Percentiles rank a stretch among this genome's conserved stretches.
These are phyloP conservation scores for Dendrobium chrysotoxum DNA, from an alignment of 106 monocot genomes.

Conservation along the genomic window DNA sequence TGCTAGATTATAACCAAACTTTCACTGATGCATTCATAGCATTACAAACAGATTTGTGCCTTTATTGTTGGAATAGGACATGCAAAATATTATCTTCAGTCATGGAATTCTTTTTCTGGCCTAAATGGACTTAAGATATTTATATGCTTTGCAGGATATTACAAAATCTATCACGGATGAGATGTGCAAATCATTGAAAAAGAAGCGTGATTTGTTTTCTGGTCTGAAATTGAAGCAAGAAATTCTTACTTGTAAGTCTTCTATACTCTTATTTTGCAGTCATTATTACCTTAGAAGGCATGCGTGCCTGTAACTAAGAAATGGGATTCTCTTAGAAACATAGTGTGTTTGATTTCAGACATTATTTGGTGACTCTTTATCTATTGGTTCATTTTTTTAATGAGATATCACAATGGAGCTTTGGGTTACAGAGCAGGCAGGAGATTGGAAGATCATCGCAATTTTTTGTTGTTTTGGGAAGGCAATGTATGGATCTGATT, in stretches of 20 bases:
- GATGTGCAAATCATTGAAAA: constrained; percentile 59
- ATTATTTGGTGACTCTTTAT: background rate
- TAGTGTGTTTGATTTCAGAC: background rate
- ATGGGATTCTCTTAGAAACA: background rate
- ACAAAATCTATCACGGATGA: constrained; percentile 58
- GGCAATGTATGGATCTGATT: too few species aligned
- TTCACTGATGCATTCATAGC: background rate
- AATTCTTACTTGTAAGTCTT: constrained; percentile 68
- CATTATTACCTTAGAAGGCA: background rate
- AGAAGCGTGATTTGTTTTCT: constrained; percentile 67
- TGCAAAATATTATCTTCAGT: background rate
- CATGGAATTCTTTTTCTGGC: background rate
- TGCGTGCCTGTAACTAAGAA: background rate
- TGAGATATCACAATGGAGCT: background rate
- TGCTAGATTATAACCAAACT: background rate
- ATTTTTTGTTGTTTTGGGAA: too few species aligned
- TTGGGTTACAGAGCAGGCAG: background rate
- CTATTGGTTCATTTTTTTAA: background rate
- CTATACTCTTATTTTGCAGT: background rate
- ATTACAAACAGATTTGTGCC: background rate
- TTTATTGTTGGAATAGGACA: background rate
- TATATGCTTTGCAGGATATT: constrained; percentile 49
- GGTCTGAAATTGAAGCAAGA: constrained; percentile 91
- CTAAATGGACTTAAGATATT: background rate
- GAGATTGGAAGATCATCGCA: too few species aligned